Base-by-base conservation (phyloP, 306 rosid species). In the Cucumis cinereus region DNA sequence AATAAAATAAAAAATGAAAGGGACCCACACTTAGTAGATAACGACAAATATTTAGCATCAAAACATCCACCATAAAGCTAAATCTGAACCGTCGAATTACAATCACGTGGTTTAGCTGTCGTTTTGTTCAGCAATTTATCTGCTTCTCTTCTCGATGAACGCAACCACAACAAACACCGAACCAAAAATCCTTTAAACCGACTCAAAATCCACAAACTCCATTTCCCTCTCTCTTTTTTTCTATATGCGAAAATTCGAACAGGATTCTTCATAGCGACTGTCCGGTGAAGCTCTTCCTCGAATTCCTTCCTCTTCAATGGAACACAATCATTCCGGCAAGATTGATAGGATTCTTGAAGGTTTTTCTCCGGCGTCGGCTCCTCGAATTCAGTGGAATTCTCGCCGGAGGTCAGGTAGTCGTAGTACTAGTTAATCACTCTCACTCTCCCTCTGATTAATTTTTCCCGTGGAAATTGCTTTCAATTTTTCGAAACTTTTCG, bases 401-500 rank as follows among this genome's bases (percentile, higher is more conserved):
- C 86, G 99, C 77, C 86, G 81, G 83, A 89, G 93, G 90, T 86
- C 97, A 85, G 99, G 99, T 94, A 83, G 35, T 30, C 35, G 98
- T 92, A 83, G 16, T 43, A 7, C 30, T 15, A 40, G 12, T 30
- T 40, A 22, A 28, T 66, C 17, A 8, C 26, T 36, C 45, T 57
- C 22, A 3, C 35, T 30, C 35, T 58, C 10, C 56, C 26, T 45
- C 53, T 40, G 12, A 35, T 28, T 33, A 22, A 52, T 53, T 20
- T 76, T 36, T 28, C 30, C 52, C 12, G 45, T 15, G 60, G 59
- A 63, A 63, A 4, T 17, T 14, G 20, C 58, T 1, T 70, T 26
- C 74, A 23, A 43, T 47, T 49, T 70, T 23, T 8, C 0, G 36
- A 22, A 43, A 68, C 7, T 47, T 30, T 24, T 38, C 15, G 43